phyloP scores from a whole-genome alignment of 768 basidiomycete species.

The Lentinula raphanica region DNA sequence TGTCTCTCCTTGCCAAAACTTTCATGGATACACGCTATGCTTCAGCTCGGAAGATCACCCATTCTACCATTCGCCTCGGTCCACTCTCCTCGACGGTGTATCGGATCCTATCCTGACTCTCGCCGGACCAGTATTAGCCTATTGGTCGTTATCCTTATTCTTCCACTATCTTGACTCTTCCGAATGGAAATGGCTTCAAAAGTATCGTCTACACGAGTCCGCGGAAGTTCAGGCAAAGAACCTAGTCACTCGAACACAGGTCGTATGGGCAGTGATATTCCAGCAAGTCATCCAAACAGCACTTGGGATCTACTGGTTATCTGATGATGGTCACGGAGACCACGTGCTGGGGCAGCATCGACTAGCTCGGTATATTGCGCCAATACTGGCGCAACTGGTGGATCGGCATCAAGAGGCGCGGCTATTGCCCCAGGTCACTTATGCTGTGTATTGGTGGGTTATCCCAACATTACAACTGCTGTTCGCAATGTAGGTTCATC shows the following conservation, averaged over 20 bases:
- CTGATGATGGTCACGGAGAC: conserved; percentile 30
- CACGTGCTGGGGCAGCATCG: conserved; percentile 41
- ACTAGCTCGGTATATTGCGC: conserved; percentile 35
- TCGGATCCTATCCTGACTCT: conserved; percentile 72
- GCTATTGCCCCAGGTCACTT: conserved; percentile 37
- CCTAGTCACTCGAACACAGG: conserved; percentile 62
- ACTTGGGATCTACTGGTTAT: conserved; percentile 66
- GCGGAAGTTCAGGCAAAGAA: conserved; percentile 73
- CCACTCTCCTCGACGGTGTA: conserved; percentile 46
- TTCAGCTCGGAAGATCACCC: conserved; percentile 33
- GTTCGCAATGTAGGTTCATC: conserved; percentile 70
- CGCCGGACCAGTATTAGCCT: conserved; percentile 69
- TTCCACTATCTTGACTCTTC: conserved; percentile 83
- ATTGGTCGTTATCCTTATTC: conserved; percentile 77
- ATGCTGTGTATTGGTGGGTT: conserved; percentile 89
- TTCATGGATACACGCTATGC: conserved; percentile 29
- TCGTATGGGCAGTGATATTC: conserved; percentile 74
- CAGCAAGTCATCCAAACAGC: conserved; percentile 85
- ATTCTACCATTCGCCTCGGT: conserved; percentile 48
- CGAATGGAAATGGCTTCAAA: conserved; percentile 71
- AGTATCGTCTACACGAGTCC: conserved; percentile 84
- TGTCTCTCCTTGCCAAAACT: not conserved
- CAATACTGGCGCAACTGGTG: conserved; percentile 30
- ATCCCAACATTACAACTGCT: conserved; percentile 71
- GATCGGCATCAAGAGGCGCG: conserved; percentile 38